These are phyloP conservation scores for Phytophthora pisi DNA, from an alignment of 352 stramenopile species.

Conservation along the genomic window DNA sequence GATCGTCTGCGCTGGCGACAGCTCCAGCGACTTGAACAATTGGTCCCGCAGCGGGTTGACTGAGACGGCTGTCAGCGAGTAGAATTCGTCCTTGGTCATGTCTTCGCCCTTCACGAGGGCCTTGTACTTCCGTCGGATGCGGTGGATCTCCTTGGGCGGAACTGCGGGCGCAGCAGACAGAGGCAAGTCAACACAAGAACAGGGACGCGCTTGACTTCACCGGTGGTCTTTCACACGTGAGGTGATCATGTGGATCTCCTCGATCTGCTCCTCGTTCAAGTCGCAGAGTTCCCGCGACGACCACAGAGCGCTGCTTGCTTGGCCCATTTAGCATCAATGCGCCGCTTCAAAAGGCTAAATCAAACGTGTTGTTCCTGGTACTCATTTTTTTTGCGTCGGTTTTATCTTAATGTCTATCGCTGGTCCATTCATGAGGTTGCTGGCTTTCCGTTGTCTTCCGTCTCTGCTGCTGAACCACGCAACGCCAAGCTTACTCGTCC, in stretches of 20 bases:
- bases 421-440: slow-evolving; percentile 11
- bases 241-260: slow-evolving; percentile 69
- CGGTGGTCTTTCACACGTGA: slow-evolving; percentile 37
- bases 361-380: slow-evolving; percentile 10
- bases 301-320: slow-evolving; percentile 17
- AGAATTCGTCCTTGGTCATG: slow-evolving; percentile 69
- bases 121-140: slow-evolving; percentile 53
- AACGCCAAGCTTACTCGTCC: slow-evolving; percentile 22
- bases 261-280: slow-evolving; percentile 59
- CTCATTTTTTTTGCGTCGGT: slow-evolving; percentile 4
- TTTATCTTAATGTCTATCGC: slow-evolving; percentile 20
- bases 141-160: slow-evolving; percentile 56
- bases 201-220: neutral
- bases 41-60: slow-evolving; percentile 54
- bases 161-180: slow-evolving; percentile 33
- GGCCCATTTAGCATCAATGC: slow-evolving; percentile 22
- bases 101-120: slow-evolving; percentile 40
- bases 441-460: neutral
- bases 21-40: slow-evolving; percentile 51
- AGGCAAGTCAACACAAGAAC: slow-evolving; percentile 1
- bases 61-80: slow-evolving; percentile 41
- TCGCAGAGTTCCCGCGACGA: slow-evolving; percentile 39
- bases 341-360: slow-evolving; percentile 10
- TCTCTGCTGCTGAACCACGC: slow-evolving; percentile 4
- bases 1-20: slow-evolving; percentile 39